A percentile compares a stretch with the other conserved stretches of the same genome.
These are phyloP conservation scores for Lasiodiplodia gonubiensis DNA, from an alignment of 2,329 filamentous ascomycete genomes.

Conservation along the genomic window DNA sequence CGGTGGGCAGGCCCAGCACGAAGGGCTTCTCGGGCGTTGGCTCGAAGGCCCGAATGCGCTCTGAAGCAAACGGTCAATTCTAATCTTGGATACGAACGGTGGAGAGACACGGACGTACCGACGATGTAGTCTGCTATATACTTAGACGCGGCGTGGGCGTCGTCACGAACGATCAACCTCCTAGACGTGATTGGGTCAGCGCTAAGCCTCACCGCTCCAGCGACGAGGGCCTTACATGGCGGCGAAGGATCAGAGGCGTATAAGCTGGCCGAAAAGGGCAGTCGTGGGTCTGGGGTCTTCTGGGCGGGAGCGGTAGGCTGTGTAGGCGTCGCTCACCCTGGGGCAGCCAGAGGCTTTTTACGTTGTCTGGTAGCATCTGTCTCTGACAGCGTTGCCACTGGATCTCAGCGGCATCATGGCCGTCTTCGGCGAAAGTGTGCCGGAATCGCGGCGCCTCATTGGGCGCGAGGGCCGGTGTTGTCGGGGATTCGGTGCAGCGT, in stretches of 20 bases:
- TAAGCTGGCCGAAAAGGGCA: not conserved
- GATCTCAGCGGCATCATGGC: constrained; percentile 1
- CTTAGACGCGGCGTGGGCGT: constrained; percentile 69
- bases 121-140: constrained; percentile 85
- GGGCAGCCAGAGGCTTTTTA: constrained; percentile 2
- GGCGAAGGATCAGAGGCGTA: not conserved
- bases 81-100: not conserved
- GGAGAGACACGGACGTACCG: constrained; percentile 48
- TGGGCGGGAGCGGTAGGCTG: not conserved
- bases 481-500: constrained; percentile 19
- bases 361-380: constrained; percentile 2
- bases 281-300: not conserved
- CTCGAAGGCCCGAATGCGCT: constrained; percentile 77
- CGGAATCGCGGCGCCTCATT: constrained; percentile 19
- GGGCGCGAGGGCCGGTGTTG: constrained; percentile 12
- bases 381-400: constrained; percentile 21
- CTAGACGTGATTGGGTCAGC: constrained; percentile 52
- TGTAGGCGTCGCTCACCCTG: not conserved
- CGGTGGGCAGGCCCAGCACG: constrained; percentile 82
- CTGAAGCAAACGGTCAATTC: constrained; percentile 45
- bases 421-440: constrained; percentile 26
- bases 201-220: constrained; percentile 12
- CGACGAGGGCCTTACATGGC: constrained; percentile 30
- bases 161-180: constrained; percentile 83
- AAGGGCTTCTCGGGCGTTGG: constrained; percentile 77